phyloP scores from a whole-genome alignment of 2,329 filamentous ascomycete species.

The Balansia obtecta region DNA sequence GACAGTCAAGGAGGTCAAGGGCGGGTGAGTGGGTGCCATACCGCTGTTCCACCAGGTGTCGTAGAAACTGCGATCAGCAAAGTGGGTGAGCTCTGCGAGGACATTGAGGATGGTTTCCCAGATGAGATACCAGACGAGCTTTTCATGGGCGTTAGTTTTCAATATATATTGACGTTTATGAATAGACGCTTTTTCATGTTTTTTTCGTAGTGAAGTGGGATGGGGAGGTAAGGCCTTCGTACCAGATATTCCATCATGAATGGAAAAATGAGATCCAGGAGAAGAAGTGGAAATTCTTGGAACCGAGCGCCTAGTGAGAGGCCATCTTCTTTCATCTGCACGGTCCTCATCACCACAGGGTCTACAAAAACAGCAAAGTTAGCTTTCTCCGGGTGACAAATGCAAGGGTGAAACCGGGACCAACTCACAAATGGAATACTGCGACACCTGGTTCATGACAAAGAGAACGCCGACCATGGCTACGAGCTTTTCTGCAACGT shows the following conservation, averaged over 20 bases:
- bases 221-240: constrained; percentile 5
- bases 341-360: constrained; percentile 55
- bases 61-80: constrained; percentile 66
- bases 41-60: constrained; percentile 51
- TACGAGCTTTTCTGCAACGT: constrained; percentile 58
- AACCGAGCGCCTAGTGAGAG: constrained; percentile 49
- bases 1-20: background rate
- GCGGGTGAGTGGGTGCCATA: constrained; percentile 13
- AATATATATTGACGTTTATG: too few species aligned
- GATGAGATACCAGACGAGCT: constrained; percentile 65
- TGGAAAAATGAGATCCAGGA: constrained; percentile 65
- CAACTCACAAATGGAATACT: constrained; percentile 52
- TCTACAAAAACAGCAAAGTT: constrained; percentile 22
- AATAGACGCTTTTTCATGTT: too few species aligned
- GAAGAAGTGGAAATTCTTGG: constrained; percentile 58
- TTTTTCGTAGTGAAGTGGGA: too few species aligned
- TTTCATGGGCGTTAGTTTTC: background rate
- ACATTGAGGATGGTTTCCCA: constrained; percentile 68
- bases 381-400: background rate
- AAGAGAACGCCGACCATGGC: constrained; percentile 63
- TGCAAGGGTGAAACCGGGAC: background rate
- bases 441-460: constrained; percentile 68
- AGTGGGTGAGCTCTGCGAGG: constrained; percentile 62
- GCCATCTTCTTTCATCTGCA: constrained; percentile 54
- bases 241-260: constrained; percentile 66